Evolutionary conservation across 2,329 filamentous ascomycete genomes (phyloP).

Genomic region (Stachybotrys chartarum): DNA sequence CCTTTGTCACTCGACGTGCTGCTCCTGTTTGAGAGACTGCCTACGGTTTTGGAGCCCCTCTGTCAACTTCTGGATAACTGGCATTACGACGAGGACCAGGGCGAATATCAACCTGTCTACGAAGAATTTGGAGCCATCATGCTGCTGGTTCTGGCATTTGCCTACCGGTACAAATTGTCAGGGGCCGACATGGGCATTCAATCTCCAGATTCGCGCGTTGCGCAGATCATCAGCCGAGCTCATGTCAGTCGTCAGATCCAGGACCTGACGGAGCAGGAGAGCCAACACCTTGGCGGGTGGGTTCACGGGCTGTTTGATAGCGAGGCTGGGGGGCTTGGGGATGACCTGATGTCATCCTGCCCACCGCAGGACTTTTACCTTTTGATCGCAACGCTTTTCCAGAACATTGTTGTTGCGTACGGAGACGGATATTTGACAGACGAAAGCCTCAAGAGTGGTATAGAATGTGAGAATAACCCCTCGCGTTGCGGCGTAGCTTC

Average conservation of each 20-base stretch:
- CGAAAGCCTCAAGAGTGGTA: conserved; percentile 63
- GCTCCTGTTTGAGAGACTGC: conserved; percentile 65
- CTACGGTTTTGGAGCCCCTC: conserved; percentile 63
- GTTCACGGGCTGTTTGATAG: conserved; percentile 70
- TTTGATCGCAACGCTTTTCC: conserved; percentile 68
- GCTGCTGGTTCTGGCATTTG: conserved; percentile 64
- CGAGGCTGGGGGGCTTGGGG: conserved; percentile 65
- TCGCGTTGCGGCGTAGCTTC: background rate
- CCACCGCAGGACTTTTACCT: conserved; percentile 78
- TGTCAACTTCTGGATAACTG: conserved; percentile 72
- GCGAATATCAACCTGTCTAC: conserved; percentile 77
- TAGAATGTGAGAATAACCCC: conserved; percentile 56
- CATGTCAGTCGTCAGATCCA: conserved; percentile 49
- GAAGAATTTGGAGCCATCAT: conserved; percentile 78
- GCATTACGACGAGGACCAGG: conserved; percentile 76
- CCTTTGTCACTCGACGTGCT: conserved; percentile 67
- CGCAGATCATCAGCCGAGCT: conserved; percentile 55
- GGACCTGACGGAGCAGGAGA: conserved; percentile 58
- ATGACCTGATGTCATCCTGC: conserved; percentile 76
- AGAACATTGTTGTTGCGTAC: conserved; percentile 66
- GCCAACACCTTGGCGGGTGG: conserved; percentile 64
- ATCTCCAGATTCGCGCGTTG: conserved; percentile 58
- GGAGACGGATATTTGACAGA: conserved; percentile 58
- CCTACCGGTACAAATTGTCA: conserved; percentile 66
- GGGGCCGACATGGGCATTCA: conserved; percentile 56